Evolutionary conservation across 768 basidiomycete genomes (phyloP), one percentile per base, ranked within the genome.

Genomic region (Crassisporium funariophilum): DNA sequence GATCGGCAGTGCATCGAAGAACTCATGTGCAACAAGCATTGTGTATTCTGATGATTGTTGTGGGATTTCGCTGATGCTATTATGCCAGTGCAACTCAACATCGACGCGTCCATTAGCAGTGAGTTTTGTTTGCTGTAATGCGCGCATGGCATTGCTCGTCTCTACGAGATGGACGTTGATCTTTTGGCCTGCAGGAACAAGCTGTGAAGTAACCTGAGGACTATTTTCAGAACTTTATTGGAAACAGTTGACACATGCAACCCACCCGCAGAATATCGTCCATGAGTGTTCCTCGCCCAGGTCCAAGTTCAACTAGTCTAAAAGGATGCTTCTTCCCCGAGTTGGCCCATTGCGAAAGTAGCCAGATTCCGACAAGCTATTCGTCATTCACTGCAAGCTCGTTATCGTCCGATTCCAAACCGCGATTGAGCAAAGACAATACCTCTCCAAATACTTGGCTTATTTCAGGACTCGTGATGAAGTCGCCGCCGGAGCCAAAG

Each of bases 391-490:
- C 41, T 11, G 22, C 60, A 59, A 54, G 45, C 51, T 52, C 69
- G 61, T 79, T 67, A 67, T 77, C 68, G 73, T 64, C 71, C 59
- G 44, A 50, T 46, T 53, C 45, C 35, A 16, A 25, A 5, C 24
- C 17, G 39, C 10, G 27, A n/a, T 15, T 19, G 10, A 43, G 31
- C 41, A 19, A 47, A 25, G 8, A 31, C 35, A 12, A 53, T 61
- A 94, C 95, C 83, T 99, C 95, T 49, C 97, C 97, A 63, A 98
- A 98, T 0, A 91, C 82, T 63, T 98, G 94, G 57, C 83, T 90
- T 43, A 99, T 98, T 65, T 99, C 97, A 2, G 95, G 97, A 56
- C 89, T 93, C 9, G 97, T 99, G 16, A 89, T 87, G 60, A 98
- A 99, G 71, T 99, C 97, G 4, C 97, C 97, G 33, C 76, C 73